A percentile compares a stretch with the other conserved stretches of the same genome.
Conservation (phyloP, 306 rosid genomes). For the Inga leiocalycina region DNA sequence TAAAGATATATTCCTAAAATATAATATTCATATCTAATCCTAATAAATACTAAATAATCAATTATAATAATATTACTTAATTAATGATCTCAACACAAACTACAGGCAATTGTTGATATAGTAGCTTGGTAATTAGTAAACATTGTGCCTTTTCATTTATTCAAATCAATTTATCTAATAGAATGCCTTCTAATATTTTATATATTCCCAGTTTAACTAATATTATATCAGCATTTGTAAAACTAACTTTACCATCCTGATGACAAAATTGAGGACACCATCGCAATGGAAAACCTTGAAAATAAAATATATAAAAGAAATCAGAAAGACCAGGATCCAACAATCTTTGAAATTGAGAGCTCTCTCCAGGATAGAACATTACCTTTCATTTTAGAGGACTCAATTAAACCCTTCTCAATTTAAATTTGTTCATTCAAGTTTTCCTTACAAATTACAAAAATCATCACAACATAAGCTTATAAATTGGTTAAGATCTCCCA, state of each 20-base stretch:
- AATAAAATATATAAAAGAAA: background rate
- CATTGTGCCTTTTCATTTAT: background rate
- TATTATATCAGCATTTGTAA: background rate
- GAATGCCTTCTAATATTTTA: background rate
- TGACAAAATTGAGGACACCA: too few relatives aligned
- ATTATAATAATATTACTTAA: too few relatives aligned
- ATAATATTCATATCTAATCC: too few relatives aligned
- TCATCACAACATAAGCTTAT: background rate
- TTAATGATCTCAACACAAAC: too few relatives aligned
- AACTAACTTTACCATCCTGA: background rate
- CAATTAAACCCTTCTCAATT: background rate
- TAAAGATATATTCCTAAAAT: too few relatives aligned
- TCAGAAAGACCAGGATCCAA: background rate
- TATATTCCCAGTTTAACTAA: background rate
- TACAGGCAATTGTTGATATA: background rate
- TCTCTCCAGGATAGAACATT: background rate
- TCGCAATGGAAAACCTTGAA: slow-evolving; percentile 39
- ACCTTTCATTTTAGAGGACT: background rate
- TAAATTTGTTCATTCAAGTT: background rate
- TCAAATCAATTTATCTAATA: background rate
- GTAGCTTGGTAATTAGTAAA: background rate
- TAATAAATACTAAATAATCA: too few relatives aligned
- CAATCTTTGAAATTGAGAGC: background rate
- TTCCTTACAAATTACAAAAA: background rate
- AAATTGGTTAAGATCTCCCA: background rate